Evolutionary conservation across 495 filamentous ascomycete species (phyloP), one percentile per base, ranked within the genome.

Genomic region (Haplographium delicatum): DNA sequence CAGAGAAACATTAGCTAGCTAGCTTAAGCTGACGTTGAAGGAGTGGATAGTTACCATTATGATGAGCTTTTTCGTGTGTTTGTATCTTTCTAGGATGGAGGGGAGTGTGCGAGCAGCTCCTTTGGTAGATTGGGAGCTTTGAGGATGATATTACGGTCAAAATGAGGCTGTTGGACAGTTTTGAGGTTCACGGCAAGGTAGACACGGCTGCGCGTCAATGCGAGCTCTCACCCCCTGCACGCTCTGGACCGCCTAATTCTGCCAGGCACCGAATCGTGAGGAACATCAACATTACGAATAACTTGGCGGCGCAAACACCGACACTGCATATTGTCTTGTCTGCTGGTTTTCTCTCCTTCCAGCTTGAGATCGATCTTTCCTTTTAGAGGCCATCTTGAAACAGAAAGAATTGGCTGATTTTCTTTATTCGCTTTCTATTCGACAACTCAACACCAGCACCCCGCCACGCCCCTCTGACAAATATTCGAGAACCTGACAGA

Each of bases 141-240:
- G 50, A 45, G 33, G 43, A 47, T 54, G 41, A 24, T 11, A 22
- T 26, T 39, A 53, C 44, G 25, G 50, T 30, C 24, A 33, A 35
- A 28, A 18, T 43, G 45, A 45, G 50, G 50, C 43, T 44, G 43
- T 41, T 51, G 44, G 47, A 43, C 8, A 22, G 23, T 22, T 40
- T 34, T 25, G 47, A 53, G 27, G 49, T 34, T 35, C 26, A 15
- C 26, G 37, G 24, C 47, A 50, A 61, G 55, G 59, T 54, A 56
- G 59, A 58, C 51, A 58, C 55, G 55, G 55, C 59, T 58, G 51
- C 55, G 59, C 55, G 59, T 61, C 45, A 7, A 27, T n/a, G 13
- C 39, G 42, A 55, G 51, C 56, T 58, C 34, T n/a, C n/a, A 38
- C 40, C n/a, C 18, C 30, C 33, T 19, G 42, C 26, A 56, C n/a